A percentile compares a stretch with the other conserved stretches of the same genome.
Evolutionary conservation across 805 yeast genomes (phyloP).

Genomic region (Yamadazyma endophytica): DNA sequence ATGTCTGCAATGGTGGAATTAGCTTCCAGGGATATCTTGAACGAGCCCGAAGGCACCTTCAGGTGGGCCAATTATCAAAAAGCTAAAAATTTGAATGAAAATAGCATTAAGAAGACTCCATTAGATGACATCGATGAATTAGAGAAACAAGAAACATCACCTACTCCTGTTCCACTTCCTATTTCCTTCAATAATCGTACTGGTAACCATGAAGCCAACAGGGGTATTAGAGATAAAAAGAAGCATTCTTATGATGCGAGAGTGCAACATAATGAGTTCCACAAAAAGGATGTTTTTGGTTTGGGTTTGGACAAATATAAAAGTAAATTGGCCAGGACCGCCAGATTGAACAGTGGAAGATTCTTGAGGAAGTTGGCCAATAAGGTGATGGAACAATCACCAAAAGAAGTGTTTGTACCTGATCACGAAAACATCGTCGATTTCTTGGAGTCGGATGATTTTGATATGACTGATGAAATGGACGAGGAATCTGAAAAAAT

Average conservation of each 20-base stretch:
- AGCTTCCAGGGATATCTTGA: slow-evolving; percentile 65
- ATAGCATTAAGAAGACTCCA: slow-evolving; percentile 13
- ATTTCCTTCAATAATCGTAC: slow-evolving; percentile 84
- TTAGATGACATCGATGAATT: slow-evolving; percentile 24
- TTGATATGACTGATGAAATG: slow-evolving; percentile 28
- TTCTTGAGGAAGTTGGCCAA: slow-evolving; percentile 56
- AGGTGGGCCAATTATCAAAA: slow-evolving; percentile 40
- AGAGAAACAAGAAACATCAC: slow-evolving; percentile 20
- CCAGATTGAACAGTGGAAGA: slow-evolving; percentile 50
- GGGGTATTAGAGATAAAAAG: slow-evolving; percentile 81
- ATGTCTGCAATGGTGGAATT: slow-evolving; percentile 72
- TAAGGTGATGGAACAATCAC: slow-evolving; percentile 36
- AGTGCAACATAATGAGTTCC: slow-evolving; percentile 62
- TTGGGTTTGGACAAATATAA: slow-evolving; percentile 65
- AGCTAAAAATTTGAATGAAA: slow-evolving; percentile 8
- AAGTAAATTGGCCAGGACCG: slow-evolving; percentile 39
- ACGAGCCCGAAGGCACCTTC: slow-evolving; percentile 42
- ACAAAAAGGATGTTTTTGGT: slow-evolving; percentile 73
- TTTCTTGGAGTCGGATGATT: slow-evolving; percentile 48
- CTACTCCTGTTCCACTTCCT: slow-evolving; percentile 34
- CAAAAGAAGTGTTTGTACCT: slow-evolving; percentile 45
- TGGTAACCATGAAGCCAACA: slow-evolving; percentile 67
- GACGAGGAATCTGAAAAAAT: slow-evolving; percentile 36
- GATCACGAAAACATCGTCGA: slow-evolving; percentile 52
- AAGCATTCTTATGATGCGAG: slow-evolving; percentile 78